Conservation (phyloP, 2,329 filamentous ascomycete species). For the Neonectria hederae region DNA sequence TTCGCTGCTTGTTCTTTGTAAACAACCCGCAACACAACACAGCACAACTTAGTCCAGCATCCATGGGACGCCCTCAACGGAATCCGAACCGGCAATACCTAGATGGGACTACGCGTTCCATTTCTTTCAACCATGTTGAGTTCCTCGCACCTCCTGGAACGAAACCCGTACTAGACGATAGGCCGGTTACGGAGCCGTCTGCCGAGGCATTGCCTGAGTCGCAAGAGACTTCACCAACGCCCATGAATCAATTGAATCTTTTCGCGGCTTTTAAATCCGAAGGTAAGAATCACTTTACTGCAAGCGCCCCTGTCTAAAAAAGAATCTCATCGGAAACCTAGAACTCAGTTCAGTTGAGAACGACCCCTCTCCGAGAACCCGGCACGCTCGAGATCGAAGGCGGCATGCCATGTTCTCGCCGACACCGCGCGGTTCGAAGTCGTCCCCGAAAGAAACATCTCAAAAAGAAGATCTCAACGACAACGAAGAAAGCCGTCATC, state of each 20-base stretch:
- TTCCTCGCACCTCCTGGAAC: neutral
- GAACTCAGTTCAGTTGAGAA: neutral
- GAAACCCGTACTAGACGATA: neutral
- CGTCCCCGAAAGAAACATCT: neutral
- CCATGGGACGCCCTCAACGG: neutral
- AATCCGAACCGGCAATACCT: neutral
- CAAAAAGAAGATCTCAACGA: neutral
- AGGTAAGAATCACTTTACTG: neutral
- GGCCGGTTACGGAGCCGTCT: neutral
- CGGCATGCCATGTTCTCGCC: neutral
- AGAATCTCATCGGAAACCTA: neutral
- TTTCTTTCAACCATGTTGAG: neutral
- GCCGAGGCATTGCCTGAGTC: neutral
- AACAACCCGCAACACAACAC: neutral
- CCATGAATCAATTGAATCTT: neutral
- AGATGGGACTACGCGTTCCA: neutral
- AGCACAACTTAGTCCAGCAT: neutral
- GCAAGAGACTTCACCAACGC: too few relatives aligned
- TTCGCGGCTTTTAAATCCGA: neutral
- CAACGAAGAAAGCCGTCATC: neutral
- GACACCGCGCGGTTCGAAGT: neutral
- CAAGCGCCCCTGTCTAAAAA: neutral
- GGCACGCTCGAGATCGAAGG: neutral
- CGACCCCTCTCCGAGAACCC: too few relatives aligned
- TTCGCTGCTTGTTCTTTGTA: neutral